phyloP scores from a whole-genome alignment of 2,329 filamentous ascomycete genomes.

The Fusarium sp. region DNA sequence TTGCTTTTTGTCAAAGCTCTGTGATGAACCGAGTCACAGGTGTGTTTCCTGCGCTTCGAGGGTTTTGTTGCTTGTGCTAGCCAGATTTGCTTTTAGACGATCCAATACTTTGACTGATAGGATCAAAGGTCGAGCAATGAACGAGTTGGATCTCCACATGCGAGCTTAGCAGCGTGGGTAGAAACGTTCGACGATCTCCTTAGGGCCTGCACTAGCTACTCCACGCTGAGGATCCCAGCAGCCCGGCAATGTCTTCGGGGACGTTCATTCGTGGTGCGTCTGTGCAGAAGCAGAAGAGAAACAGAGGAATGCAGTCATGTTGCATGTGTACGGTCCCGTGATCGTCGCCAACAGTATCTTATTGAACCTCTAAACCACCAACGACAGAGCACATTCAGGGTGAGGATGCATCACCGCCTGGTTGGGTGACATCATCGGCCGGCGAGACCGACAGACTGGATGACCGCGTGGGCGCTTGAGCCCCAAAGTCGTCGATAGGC shows the following conservation, averaged over 20 bases:
- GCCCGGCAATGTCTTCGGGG: constrained; percentile 14
- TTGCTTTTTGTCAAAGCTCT: constrained; percentile 4
- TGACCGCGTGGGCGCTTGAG: constrained; percentile 30
- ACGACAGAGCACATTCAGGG: constrained; percentile 21
- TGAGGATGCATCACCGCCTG: constrained; percentile 34
- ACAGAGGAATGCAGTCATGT: constrained; percentile 34
- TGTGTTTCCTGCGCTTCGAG: constrained; percentile 16
- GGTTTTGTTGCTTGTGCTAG: constrained; percentile 7
- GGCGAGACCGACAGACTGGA: constrained; percentile 31
- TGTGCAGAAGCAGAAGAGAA: constrained; percentile 16
- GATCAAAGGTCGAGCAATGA: constrained; percentile 22
- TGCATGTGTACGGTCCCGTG: constrained; percentile 33
- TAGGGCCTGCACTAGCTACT: constrained; percentile 34
- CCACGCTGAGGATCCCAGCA: constrained; percentile 34
- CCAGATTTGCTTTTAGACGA: constrained; percentile 12
- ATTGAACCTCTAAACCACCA: constrained; percentile 25
- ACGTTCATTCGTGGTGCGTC: constrained; percentile 23
- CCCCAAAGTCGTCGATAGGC: constrained; percentile 31
- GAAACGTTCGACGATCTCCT: constrained; percentile 33
- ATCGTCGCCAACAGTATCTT: constrained; percentile 30
- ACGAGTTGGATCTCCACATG: constrained; percentile 37
- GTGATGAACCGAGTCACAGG: constrained; percentile 12
- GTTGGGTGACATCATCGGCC: constrained; percentile 40
- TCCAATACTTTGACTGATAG: constrained; percentile 6
- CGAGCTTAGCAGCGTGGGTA: constrained; percentile 36